Conservation (phyloP, 1,284 basidiomycete species). For the Ganoderma meredithae region DNA sequence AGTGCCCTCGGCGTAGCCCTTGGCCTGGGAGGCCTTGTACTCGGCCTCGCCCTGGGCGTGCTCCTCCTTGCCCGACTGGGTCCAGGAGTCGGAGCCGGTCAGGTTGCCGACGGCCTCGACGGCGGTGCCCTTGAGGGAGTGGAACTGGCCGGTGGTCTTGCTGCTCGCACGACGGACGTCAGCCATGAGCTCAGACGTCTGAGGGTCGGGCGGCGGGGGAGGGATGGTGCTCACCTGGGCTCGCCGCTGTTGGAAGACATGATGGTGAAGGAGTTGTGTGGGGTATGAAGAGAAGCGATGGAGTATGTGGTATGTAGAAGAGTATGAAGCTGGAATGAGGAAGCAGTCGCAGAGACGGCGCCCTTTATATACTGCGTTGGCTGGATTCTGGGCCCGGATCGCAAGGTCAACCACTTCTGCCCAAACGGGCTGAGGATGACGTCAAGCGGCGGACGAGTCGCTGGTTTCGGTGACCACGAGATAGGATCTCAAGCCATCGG, state of each 20-base stretch:
- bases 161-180: constrained; percentile 39
- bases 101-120: constrained; percentile 66
- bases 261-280: constrained; percentile 11
- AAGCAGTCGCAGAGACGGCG: background rate
- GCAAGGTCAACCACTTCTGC: constrained; percentile 5
- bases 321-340: constrained; percentile 1
- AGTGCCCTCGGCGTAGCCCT: constrained; percentile 65
- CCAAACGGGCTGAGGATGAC: constrained; percentile 3
- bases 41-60: constrained; percentile 73
- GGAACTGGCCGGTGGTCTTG: constrained; percentile 70
- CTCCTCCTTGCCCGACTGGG: constrained; percentile 67
- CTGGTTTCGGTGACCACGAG: background rate
- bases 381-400: background rate
- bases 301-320: background rate
- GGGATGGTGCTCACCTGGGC: constrained; percentile 30
- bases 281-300: background rate
- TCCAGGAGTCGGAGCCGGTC: constrained; percentile 56
- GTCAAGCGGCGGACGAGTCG: background rate
- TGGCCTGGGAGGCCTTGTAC: constrained; percentile 60
- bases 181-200: background rate
- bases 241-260: constrained; percentile 33
- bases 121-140: constrained; percentile 65
- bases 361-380: constrained; percentile 5
- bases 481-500: constrained; percentile 11
- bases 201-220: background rate